Evolutionary conservation across 805 yeast species (phyloP).

Genomic region (Pichia occidentalis): DNA sequence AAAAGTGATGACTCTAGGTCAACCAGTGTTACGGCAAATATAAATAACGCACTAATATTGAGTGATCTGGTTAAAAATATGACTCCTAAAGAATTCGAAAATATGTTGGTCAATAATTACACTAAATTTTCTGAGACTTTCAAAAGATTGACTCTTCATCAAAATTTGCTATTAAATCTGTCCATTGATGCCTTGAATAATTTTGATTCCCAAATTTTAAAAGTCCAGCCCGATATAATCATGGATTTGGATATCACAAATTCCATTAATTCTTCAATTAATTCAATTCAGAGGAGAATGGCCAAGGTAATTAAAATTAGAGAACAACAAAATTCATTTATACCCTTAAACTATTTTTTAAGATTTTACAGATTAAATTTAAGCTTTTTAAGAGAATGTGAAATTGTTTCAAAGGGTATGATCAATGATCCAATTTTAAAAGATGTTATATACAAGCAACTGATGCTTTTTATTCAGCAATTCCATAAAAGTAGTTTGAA

Average conservation of each 20-base stretch:
- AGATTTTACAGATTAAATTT: constrained; percentile 60
- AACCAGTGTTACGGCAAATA: constrained; percentile 20
- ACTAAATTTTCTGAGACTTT: constrained; percentile 64
- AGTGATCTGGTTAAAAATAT: constrained; percentile 50
- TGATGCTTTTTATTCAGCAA: constrained; percentile 49
- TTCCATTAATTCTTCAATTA: constrained; percentile 62
- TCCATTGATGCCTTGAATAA: constrained; percentile 44
- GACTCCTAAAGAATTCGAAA: constrained; percentile 70
- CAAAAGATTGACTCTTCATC: constrained; percentile 69
- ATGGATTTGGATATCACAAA: constrained; percentile 61
- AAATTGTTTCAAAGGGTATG: constrained; percentile 62
- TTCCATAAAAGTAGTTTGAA: constrained; percentile 48
- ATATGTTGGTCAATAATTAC: constrained; percentile 56
- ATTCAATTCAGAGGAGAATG: constrained; percentile 66
- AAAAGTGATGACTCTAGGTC: constrained; percentile 22
- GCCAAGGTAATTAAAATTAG: constrained; percentile 74
- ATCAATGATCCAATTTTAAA: constrained; percentile 52
- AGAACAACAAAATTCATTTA: constrained; percentile 56
- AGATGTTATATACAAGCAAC: constrained; percentile 61
- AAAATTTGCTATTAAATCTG: constrained; percentile 67
- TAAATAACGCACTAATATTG: constrained; percentile 24
- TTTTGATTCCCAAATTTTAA: constrained; percentile 23
- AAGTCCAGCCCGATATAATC: constrained; percentile 34
- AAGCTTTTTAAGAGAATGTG: constrained; percentile 76
- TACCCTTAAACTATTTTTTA: constrained; percentile 56